These are phyloP conservation scores for Symmetrospora coprosmae DNA, from an alignment of 768 basidiomycete species.

Conservation along the genomic window DNA sequence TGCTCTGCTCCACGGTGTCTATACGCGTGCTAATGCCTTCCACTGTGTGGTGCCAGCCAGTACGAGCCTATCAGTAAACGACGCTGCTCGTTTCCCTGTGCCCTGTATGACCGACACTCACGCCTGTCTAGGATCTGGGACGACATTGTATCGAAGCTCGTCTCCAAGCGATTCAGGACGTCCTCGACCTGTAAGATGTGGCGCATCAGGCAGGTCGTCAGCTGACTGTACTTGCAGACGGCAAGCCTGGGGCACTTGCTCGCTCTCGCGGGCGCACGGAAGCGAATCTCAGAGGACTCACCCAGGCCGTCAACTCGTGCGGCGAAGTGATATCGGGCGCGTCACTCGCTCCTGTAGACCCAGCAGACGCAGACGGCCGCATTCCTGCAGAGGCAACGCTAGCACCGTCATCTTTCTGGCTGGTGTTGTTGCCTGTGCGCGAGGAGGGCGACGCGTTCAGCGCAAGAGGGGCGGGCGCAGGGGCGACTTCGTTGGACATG, in stretches of 20 bases:
- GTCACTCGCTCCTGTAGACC: not conserved
- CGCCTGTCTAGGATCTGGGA: slow-evolving; percentile 11
- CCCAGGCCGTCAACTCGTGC: slow-evolving; percentile 16
- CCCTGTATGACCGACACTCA: not conserved
- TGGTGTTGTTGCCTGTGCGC: not conserved
- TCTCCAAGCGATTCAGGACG: slow-evolving; percentile 1
- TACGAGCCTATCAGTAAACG: not conserved
- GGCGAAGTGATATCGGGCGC: slow-evolving; percentile 7
- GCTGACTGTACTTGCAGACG: not conserved
- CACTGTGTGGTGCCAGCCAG: not conserved
- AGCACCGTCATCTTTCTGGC: not conserved
- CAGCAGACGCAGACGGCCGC: not conserved
- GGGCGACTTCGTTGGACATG: not conserved
- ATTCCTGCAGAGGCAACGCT: not conserved
- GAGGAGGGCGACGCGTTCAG: not conserved
- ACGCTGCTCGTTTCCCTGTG: not conserved
- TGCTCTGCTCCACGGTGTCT: slow-evolving; percentile 15
- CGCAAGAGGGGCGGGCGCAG: not conserved
- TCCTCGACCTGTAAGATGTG: slow-evolving; percentile 18
- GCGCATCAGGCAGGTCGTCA: not conserved
- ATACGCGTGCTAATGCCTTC: slow-evolving; percentile 11
- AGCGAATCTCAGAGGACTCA: not conserved
- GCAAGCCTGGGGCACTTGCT: too few species aligned
- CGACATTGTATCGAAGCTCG: slow-evolving; percentile 16
- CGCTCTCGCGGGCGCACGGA: not conserved